These are phyloP conservation scores for Pelagomonas calceolata DNA, from an alignment of 108 stramenopile genomes.

Conservation along the genomic window DNA sequence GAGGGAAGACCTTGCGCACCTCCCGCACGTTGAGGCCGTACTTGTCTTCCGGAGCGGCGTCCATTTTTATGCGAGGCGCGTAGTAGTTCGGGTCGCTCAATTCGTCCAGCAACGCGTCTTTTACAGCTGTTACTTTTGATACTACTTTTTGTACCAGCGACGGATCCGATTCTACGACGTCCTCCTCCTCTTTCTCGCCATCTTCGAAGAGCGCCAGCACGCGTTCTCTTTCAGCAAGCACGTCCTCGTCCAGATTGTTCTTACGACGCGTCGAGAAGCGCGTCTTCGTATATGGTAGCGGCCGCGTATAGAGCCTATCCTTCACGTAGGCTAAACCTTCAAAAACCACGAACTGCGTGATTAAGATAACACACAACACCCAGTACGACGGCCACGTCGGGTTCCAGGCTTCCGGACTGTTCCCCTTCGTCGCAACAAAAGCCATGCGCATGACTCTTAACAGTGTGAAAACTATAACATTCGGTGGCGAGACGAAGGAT, in stretches of 20 bases:
- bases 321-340: background rate
- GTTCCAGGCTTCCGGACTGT: background rate
- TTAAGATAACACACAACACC: background rate
- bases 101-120: slow-evolving; percentile 11
- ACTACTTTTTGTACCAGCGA: no score
- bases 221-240: background rate
- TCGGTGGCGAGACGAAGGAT: background rate
- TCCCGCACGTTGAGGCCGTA: slow-evolving; percentile 21
- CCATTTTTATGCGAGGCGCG: background rate
- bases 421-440: background rate
- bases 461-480: background rate
- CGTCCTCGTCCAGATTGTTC: background rate
- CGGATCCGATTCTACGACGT: background rate
- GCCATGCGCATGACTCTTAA: background rate
- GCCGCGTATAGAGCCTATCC: background rate
- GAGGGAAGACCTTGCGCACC: slow-evolving; percentile 14
- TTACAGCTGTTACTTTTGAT: background rate
- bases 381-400: background rate
- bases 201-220: background rate
- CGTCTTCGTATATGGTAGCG: background rate
- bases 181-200: background rate
- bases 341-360: background rate
- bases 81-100: slow-evolving; percentile 16
- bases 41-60: slow-evolving; percentile 10
- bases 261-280: background rate